These are phyloP conservation scores for Middelhovenomyces tepae DNA, from an alignment of 805 yeast genomes.

Conservation along the genomic window DNA sequence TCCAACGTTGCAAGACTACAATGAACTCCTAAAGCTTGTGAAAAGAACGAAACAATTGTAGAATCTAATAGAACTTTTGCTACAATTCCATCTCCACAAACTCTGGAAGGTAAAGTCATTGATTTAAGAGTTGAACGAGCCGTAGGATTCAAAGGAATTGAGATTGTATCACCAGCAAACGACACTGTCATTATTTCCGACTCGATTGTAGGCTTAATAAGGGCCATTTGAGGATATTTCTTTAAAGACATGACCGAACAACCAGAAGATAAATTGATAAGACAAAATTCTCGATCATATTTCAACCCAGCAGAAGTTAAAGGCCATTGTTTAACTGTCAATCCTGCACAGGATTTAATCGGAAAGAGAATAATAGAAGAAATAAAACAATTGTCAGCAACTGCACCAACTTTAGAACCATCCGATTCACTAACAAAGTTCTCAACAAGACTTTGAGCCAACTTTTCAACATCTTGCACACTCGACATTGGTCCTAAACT, in stretches of 20 bases:
- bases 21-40: constrained; percentile 23
- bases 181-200: constrained; percentile 10
- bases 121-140: not conserved
- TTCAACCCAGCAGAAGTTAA: constrained; percentile 28
- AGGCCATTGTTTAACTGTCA: constrained; percentile 25
- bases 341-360: constrained; percentile 36
- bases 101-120: not conserved
- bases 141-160: constrained; percentile 6
- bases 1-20: constrained; percentile 29
- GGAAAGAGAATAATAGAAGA: constrained; percentile 30
- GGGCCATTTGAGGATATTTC: constrained; percentile 28
- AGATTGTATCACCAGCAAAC: constrained; percentile 10
- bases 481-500: constrained; percentile 36
- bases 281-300: constrained; percentile 34
- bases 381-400: constrained; percentile 11
- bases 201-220: constrained; percentile 27
- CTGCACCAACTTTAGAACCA: not conserved
- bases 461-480: constrained; percentile 26
- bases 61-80: constrained; percentile 12
- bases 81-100: constrained; percentile 10
- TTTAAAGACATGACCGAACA: constrained; percentile 29
- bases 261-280: constrained; percentile 24
- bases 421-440: constrained; percentile 13
- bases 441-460: constrained; percentile 23
- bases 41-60: constrained; percentile 24